phyloP scores from a whole-genome alignment of 768 basidiomycete genomes.

The Sutorius australiensis region DNA sequence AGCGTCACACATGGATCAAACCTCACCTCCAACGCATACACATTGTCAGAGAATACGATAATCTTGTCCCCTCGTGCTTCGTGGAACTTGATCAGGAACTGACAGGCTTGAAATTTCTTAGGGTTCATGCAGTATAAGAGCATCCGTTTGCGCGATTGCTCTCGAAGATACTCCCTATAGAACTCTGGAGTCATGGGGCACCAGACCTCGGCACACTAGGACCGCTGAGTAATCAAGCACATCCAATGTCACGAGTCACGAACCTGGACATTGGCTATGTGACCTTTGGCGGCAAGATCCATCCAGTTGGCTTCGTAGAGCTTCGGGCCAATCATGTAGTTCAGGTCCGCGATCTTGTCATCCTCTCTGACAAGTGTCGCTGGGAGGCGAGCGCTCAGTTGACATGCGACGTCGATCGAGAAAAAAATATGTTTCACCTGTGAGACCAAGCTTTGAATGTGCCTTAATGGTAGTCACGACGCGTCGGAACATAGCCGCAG shows the following conservation, averaged over 20 bases:
- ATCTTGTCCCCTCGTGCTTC: slow-evolving; percentile 98
- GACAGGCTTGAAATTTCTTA: slow-evolving; percentile 98
- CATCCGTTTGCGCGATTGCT: slow-evolving; percentile 91
- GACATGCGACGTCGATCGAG: not conserved
- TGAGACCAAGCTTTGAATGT: slow-evolving; percentile 95
- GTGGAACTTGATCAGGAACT: slow-evolving; percentile 97
- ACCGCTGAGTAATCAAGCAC: slow-evolving; percentile 1
- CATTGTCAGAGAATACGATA: slow-evolving; percentile 99
- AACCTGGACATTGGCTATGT: slow-evolving; percentile 99
- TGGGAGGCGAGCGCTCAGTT: slow-evolving; percentile 29
- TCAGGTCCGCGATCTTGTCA: slow-evolving; percentile 97
- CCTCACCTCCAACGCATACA: slow-evolving; percentile 88
- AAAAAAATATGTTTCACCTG: slow-evolving; percentile 51
- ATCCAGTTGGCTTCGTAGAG: slow-evolving; percentile 99
- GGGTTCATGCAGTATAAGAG: slow-evolving; percentile 99
- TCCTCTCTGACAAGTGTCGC: slow-evolving; percentile 98
- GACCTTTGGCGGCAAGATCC: slow-evolving; percentile 98
- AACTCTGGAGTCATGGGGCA: slow-evolving; percentile 99
- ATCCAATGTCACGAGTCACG: slow-evolving; percentile 16
- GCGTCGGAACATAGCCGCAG: slow-evolving; percentile 96
- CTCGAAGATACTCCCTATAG: slow-evolving; percentile 93
- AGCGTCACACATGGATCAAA: not conserved
- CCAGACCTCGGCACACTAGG: slow-evolving; percentile 98
- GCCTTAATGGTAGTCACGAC: slow-evolving; percentile 99
- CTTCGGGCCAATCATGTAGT: slow-evolving; percentile 99